Evolutionary conservation across 805 yeast genomes (phyloP), one percentile per base, ranked within the genome.

Genomic region (Lachancea fermentati): DNA sequence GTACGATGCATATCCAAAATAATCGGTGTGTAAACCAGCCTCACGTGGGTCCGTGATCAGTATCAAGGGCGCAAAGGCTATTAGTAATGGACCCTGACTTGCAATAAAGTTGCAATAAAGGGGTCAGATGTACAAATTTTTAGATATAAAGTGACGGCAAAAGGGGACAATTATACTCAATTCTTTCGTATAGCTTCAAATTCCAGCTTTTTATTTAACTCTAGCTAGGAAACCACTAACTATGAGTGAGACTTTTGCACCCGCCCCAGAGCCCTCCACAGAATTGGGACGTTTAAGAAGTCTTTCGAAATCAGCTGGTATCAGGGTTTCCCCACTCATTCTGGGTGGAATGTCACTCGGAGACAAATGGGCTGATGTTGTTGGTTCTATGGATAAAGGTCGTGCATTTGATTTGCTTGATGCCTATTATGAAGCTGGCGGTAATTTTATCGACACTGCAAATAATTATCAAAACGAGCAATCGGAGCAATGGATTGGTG

Each of bases 361-460:
- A 4, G 47, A 48, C n/a, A 49, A 48, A n/a, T 52, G 57, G 55
- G 30, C 42, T 8, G 42, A 28, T 5, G 11, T 14, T 6, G 7
- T 49, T 45, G 53, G 53, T 4, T 43, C 48, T n/a, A 41, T 47
- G 40, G 34, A 37, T 36, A 51, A 47, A 24, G 43, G 38, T 18
- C 22, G 28, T 2, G 25, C 49, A 7, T 51, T 52, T 31, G 42
- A 41, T 14, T 28, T 51, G 19, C 44, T 49, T 12, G 55, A 51
- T 32, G 48, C 40, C 12, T 51, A 26, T 32, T 46, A 46, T 25
- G 47, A 50, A 14, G 42, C 42, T 5, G 55, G 55, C 5, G 55
- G 55, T 1, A 51, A 51, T 34, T 49, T 52, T 13, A 49, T 51
- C 39, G 55, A 51, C 24, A 51, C 55, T 25, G 49, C 57, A n/a